Evolutionary conservation across 345 rosid genomes (phyloP).

Genomic region (Salix purpurea): DNA sequence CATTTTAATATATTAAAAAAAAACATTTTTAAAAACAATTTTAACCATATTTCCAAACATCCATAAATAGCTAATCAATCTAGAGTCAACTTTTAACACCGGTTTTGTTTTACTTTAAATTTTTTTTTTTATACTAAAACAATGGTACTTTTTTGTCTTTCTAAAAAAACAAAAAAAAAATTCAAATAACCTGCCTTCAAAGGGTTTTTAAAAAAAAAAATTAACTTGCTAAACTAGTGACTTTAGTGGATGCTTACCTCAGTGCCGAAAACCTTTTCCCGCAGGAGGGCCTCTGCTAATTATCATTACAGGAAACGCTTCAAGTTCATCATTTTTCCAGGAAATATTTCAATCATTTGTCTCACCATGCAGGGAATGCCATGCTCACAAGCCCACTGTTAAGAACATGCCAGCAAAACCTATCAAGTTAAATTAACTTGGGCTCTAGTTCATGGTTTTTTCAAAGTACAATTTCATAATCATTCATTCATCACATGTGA

Average conservation of each 20-base stretch:
- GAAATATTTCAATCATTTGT: slow-evolving; percentile 30
- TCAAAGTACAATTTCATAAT: neutral
- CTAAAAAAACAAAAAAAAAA: too few species aligned
- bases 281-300: neutral
- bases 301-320: neutral
- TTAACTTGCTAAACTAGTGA: neutral
- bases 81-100: too few species aligned
- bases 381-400: slow-evolving; percentile 21
- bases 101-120: too few species aligned
- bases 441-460: neutral
- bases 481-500: neutral
- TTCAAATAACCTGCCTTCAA: too few species aligned
- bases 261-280: neutral
- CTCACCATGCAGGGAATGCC: slow-evolving; percentile 45
- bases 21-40: too few species aligned
- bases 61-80: too few species aligned
- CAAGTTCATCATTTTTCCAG: slow-evolving; percentile 22
- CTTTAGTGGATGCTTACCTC: neutral
- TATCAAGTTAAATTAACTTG: slow-evolving; percentile 2
- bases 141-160: too few species aligned
- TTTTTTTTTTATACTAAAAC: too few species aligned
- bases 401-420: slow-evolving; percentile 3
- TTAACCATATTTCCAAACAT: too few species aligned
- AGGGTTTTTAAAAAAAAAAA: too few species aligned
- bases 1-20: too few species aligned